Evolutionary conservation across 805 yeast species (phyloP).

Genomic region (Suhomyces faveliae): DNA sequence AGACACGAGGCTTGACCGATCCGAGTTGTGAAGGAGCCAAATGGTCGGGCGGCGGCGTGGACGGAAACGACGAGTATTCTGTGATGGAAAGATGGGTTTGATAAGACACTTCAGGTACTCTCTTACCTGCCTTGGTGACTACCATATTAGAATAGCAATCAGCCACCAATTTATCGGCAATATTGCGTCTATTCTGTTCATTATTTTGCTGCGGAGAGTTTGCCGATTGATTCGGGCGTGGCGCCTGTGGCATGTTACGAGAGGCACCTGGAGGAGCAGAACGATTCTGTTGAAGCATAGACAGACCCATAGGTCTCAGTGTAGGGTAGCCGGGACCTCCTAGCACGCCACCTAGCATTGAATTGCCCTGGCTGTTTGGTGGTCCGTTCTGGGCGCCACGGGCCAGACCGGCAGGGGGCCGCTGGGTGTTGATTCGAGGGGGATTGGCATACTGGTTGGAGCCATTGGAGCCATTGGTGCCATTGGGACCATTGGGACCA

Average conservation of each 20-base stretch:
- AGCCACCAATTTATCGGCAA: slow-evolving; percentile 32
- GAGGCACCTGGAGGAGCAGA: not conserved
- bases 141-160: slow-evolving; percentile 39
- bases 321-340: slow-evolving; percentile 3
- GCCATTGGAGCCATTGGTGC: not conserved
- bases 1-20: slow-evolving; percentile 53
- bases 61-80: slow-evolving; percentile 72
- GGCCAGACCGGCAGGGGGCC: not conserved
- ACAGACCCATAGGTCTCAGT: not conserved
- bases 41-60: slow-evolving; percentile 62
- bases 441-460: not conserved
- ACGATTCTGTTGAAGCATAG: not conserved
- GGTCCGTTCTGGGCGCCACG: not conserved
- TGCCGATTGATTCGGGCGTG: not conserved
- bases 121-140: slow-evolving; percentile 21
- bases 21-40: slow-evolving; percentile 41
- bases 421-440: slow-evolving; percentile 1
- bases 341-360: not conserved
- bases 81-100: slow-evolving; percentile 73
- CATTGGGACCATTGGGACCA: not conserved
- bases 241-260: not conserved
- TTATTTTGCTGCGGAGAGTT: not conserved
- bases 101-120: slow-evolving; percentile 43
- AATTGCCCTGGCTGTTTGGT: not conserved
- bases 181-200: slow-evolving; percentile 6